Base-by-base conservation (phyloP, 805 yeast species). In the Pichia pseudocactophila region DNA sequence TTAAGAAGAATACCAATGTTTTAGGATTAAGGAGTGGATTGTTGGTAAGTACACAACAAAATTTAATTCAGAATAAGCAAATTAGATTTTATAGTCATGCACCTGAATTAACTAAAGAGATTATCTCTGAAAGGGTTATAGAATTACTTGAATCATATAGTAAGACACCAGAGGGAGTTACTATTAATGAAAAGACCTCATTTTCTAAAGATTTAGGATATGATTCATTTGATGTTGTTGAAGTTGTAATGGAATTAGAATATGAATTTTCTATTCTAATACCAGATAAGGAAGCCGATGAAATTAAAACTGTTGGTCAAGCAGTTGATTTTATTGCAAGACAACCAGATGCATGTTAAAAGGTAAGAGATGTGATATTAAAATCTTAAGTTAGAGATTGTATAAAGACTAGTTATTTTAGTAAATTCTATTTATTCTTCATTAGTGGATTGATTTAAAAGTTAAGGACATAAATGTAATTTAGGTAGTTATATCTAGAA, bases 271-370 rank as follows among this genome's bases (percentile, higher is more conserved):
- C 85, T 56, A 75, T 86, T 59, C 84, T 82, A 62, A 78, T 85
- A 59, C 87, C 94, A 30, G 96, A 87, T 68, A 80, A 83, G 62
- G 85, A 86, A 55, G 92, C 96, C 42, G 97, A 90, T 62, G 89
- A 83, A 61, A 80, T 92, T 64, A 87, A 83, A 70, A 85, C 95
- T 43, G 92, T 92, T 51, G 88, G 86, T 54, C 95, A 89, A 69
- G 95, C 96, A 47, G 76, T 89, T 50, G 87, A 88, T 57, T 86
- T 86, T 69, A 84, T 90, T 54, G 71, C 75, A 49, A 74, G 80
- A 54, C 83, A 82, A 64, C 74, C 78, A 31, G 73, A 62, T 50
- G 65, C 68, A 10, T 58, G 64, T 49, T 64, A 51, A 22, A 22
- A 22, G 25, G 8, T 22, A 8, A 6, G 25, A 22, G 25, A 22